Conservation (phyloP, 495 filamentous ascomycete genomes). For the Tetracladium setigerum region DNA sequence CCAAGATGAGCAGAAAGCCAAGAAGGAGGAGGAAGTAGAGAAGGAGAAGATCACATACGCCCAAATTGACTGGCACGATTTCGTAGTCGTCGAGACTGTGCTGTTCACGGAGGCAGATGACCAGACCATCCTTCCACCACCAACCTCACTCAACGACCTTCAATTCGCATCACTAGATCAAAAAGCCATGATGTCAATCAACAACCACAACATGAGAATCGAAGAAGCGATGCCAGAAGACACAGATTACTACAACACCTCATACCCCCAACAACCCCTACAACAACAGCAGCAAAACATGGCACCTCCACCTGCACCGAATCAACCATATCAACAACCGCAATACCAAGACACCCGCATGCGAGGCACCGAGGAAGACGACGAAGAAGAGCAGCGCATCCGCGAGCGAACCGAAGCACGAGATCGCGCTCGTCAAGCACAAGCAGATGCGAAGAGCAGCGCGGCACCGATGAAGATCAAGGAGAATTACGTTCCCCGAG, state of each 20-base stretch:
- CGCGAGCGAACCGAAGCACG: constrained; percentile 62
- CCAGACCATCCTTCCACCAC: constrained; percentile 75
- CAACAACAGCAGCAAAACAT: constrained; percentile 29
- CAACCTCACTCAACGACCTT: constrained; percentile 80
- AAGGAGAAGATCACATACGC: constrained; percentile 78
- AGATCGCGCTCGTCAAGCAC: constrained; percentile 65
- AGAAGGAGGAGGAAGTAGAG: constrained; percentile 84
- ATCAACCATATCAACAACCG: constrained; percentile 16
- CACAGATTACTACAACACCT: constrained; percentile 50
- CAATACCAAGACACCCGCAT: constrained; percentile 22
- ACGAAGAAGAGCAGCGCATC: constrained; percentile 61
- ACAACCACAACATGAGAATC: constrained; percentile 65
- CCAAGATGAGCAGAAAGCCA: constrained; percentile 77
- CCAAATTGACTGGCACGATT: constrained; percentile 97
- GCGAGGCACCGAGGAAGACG: constrained; percentile 38
- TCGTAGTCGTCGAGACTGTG: constrained; percentile 94
- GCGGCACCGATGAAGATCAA: constrained; percentile 85
- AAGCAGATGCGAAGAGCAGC: constrained; percentile 63
- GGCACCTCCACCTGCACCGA: constrained; percentile 18
- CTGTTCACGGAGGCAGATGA: constrained; percentile 87
- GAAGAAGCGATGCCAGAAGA: constrained; percentile 95
- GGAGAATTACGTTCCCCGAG: constrained; percentile 83
- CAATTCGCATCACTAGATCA: constrained; percentile 92
- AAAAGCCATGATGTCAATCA: constrained; percentile 81
- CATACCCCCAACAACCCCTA: constrained; percentile 40